Evolutionary conservation across 2,329 filamentous ascomycete species (phyloP).

Genomic region (Hymenoscyphus repandus): DNA sequence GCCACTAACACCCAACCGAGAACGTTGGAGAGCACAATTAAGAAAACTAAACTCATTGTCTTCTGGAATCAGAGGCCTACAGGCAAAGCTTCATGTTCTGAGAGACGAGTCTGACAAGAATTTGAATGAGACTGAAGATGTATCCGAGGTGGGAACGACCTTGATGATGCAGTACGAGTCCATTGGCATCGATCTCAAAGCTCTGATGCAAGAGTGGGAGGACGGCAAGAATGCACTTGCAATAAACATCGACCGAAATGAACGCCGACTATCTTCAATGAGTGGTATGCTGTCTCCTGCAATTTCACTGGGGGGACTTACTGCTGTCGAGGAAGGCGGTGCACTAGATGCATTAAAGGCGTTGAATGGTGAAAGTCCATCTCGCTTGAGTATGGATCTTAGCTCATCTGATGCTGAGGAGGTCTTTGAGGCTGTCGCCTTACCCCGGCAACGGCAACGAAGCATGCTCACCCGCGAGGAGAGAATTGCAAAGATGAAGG

Average conservation of each 20-base stretch:
- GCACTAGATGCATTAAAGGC: slow-evolving; percentile 69
- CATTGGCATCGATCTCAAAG: slow-evolving; percentile 80
- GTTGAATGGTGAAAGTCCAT: slow-evolving; percentile 64
- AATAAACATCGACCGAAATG: slow-evolving; percentile 75
- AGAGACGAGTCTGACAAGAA: slow-evolving; percentile 82
- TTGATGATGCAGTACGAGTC: slow-evolving; percentile 91
- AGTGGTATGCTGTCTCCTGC: slow-evolving; percentile 51
- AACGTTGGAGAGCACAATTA: slow-evolving; percentile 80
- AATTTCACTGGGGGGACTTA: slow-evolving; percentile 62
- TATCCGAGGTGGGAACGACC: slow-evolving; percentile 70
- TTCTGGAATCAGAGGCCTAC: slow-evolving; percentile 82
- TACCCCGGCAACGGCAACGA: slow-evolving; percentile 63
- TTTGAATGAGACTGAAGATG: slow-evolving; percentile 66
- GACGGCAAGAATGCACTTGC: slow-evolving; percentile 78
- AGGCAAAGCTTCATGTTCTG: slow-evolving; percentile 89
- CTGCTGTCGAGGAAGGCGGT: slow-evolving; percentile 53
- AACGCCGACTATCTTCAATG: slow-evolving; percentile 62
- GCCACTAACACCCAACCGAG: slow-evolving; percentile 66
- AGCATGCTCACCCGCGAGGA: slow-evolving; percentile 77
- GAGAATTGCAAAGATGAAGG: slow-evolving; percentile 79
- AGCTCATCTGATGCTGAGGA: slow-evolving; percentile 62
- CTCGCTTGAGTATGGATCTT: slow-evolving; percentile 45
- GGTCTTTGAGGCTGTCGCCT: slow-evolving; percentile 85
- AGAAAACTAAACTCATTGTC: slow-evolving; percentile 85
- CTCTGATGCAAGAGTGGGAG: slow-evolving; percentile 80